Conservation (phyloP, 2,329 filamentous ascomycete species). For the Fusarium sp. region DNA sequence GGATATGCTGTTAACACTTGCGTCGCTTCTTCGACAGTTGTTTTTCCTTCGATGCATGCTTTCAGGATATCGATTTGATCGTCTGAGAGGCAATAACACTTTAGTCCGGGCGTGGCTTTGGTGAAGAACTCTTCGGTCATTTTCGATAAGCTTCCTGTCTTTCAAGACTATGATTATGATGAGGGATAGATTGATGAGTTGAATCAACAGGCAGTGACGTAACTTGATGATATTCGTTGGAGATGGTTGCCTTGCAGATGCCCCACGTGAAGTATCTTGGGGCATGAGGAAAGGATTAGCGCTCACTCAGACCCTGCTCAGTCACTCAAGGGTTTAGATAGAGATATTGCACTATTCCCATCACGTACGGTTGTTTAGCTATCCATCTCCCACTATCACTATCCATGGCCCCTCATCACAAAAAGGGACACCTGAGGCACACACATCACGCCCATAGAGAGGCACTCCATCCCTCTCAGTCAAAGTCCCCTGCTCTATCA, state of each 20-base stretch:
- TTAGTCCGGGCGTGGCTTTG: not conserved
- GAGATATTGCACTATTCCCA: not conserved
- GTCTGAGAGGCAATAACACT: not conserved
- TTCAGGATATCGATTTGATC: constrained; percentile 1
- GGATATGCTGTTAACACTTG: not conserved
- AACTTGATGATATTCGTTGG: not conserved
- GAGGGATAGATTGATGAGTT: not conserved
- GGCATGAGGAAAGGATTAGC: not conserved
- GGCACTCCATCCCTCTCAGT: not conserved
- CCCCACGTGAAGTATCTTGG: not conserved
- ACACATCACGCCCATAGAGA: not conserved
- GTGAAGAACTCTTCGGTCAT: constrained; percentile 8
- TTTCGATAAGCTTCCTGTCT: not conserved
- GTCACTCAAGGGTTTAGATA: not conserved
- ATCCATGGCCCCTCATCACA: not conserved
- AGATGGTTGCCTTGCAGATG: not conserved
- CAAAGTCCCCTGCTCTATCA: constrained; percentile 1
- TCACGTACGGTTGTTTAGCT: too few species aligned
- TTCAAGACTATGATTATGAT: not conserved
- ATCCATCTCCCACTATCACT: not conserved
- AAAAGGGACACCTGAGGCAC: not conserved
- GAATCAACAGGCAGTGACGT: not conserved
- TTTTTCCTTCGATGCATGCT: constrained; percentile 5
- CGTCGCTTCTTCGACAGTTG: not conserved
- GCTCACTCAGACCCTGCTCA: not conserved